These are phyloP conservation scores for Lizanozyma gosingica DNA, from an alignment of 1,139 yeast species.

Conservation along the genomic window DNA sequence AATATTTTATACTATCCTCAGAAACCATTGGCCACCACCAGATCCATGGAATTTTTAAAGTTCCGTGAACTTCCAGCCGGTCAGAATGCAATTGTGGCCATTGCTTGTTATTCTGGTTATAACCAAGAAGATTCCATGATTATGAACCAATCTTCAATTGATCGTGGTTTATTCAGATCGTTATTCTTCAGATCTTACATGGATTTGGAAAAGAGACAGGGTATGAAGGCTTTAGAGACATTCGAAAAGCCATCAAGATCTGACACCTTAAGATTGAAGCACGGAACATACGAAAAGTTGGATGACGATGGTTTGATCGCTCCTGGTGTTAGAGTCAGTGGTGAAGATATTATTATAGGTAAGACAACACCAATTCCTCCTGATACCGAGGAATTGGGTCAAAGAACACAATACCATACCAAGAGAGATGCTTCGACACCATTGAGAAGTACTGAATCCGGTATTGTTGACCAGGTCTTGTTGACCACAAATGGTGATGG, in stretches of 20 bases:
- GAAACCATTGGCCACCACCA: conserved; percentile 98
- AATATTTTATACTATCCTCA: conserved; percentile 95
- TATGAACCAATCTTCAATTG: conserved; percentile 97
- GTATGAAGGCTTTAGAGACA: conserved; percentile 95
- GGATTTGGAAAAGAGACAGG: conserved; percentile 98
- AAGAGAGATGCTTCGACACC: conserved; percentile 99
- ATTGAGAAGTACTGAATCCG: conserved; percentile 90
- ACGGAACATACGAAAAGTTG: conserved; percentile 94
- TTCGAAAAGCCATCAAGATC: conserved; percentile 94
- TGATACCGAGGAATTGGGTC: conserved; percentile 96
- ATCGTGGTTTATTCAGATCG: conserved; percentile 92
- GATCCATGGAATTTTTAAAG: conserved; percentile 95
- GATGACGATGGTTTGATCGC: conserved; percentile 98
- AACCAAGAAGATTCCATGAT: conserved; percentile 99
- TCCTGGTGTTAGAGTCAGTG: conserved; percentile 97
- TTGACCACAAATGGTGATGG: conserved; percentile 98
- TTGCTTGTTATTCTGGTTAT: conserved; percentile 96
- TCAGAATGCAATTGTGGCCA: conserved; percentile 96
- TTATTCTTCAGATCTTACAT: conserved; percentile 93
- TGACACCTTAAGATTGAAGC: conserved; percentile 89
- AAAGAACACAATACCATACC: conserved; percentile 95
- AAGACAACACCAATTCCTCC: conserved; percentile 98
- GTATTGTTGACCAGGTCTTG: conserved; percentile 96
- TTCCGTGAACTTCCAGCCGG: conserved; percentile 99
- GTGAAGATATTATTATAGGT: conserved; percentile 97